Evolutionary conservation across 23 red algal species (phyloP).

Genomic region (Gracilariopsis chorda): DNA sequence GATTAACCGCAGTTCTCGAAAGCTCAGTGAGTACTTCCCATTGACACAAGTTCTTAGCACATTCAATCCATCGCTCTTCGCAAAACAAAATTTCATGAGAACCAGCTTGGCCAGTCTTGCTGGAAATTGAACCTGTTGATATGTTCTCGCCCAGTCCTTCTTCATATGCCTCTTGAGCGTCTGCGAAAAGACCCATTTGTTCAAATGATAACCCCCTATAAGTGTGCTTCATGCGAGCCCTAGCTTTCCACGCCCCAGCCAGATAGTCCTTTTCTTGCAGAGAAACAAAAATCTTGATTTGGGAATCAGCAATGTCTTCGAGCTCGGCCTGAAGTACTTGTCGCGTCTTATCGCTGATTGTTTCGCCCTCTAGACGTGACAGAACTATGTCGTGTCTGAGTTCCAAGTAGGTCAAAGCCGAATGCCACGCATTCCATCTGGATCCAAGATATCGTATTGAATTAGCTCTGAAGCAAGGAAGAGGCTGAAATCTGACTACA

Average conservation of each 20-base stretch:
- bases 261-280: conserved; percentile 83
- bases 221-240: conserved; percentile 23
- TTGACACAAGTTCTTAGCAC: conserved; percentile 90
- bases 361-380: neutral
- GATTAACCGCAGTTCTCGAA: conserved; percentile 71
- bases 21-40: conserved; percentile 97
- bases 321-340: conserved; percentile 40
- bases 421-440: conserved; percentile 89
- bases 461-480: conserved; percentile 49
- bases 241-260: conserved; percentile 68
- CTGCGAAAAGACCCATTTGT: conserved; percentile 54
- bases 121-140: neutral
- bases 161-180: conserved; percentile 69
- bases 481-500: conserved; percentile 20
- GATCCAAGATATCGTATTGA: conserved; percentile 57
- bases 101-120: neutral
- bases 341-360: neutral
- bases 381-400: neutral
- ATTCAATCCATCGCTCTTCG: conserved; percentile 93
- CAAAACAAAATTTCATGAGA: conserved; percentile 58
- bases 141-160: conserved; percentile 42
- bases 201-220: conserved; percentile 55
- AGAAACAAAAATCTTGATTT: conserved; percentile 53
- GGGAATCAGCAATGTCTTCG: conserved; percentile 71
- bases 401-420: conserved; percentile 59